phyloP scores from a whole-genome alignment of 805 yeast genomes.

The Ogataea salicorniae region DNA sequence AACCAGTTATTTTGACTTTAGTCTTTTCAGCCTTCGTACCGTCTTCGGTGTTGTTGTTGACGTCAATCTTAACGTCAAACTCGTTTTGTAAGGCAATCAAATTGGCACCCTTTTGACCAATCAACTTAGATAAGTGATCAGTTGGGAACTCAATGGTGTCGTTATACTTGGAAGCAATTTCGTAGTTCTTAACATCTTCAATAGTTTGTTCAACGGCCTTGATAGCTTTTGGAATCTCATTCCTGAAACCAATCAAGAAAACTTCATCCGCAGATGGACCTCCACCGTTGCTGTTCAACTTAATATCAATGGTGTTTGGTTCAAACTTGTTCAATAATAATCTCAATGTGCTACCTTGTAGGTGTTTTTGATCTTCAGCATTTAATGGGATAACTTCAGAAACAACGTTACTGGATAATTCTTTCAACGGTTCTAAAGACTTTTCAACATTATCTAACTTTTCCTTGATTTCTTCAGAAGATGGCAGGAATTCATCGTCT shows the following conservation, averaged over 20 bases:
- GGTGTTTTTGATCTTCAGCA: slow-evolving; percentile 49
- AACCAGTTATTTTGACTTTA: slow-evolving; percentile 63
- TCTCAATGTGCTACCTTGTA: slow-evolving; percentile 55
- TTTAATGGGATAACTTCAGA: slow-evolving; percentile 48
- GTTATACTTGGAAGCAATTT: slow-evolving; percentile 35
- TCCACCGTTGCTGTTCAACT: slow-evolving; percentile 40
- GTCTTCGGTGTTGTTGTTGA: slow-evolving; percentile 47
- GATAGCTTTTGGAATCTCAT: slow-evolving; percentile 52
- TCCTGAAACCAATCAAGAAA: slow-evolving; percentile 62
- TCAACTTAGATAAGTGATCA: slow-evolving; percentile 65
- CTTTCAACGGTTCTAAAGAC: slow-evolving; percentile 54
- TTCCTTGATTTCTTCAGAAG: slow-evolving; percentile 51
- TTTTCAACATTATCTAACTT: slow-evolving; percentile 49
- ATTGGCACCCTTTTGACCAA: slow-evolving; percentile 85
- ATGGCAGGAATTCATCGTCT: slow-evolving; percentile 70
- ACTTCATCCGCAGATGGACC: slow-evolving; percentile 46
- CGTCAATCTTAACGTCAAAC: slow-evolving; percentile 72
- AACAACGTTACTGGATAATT: slow-evolving; percentile 48
- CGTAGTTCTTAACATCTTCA: slow-evolving; percentile 39
- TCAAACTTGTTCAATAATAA: slow-evolving; percentile 29
- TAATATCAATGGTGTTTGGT: slow-evolving; percentile 36
- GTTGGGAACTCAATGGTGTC: slow-evolving; percentile 59
- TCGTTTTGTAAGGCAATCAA: slow-evolving; percentile 64
- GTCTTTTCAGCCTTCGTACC: slow-evolving; percentile 40
- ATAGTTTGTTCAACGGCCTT: slow-evolving; percentile 50